A percentile compares a stretch with the other conserved stretches of the same genome.
Conservation (phyloP, 371 early-diverging fungal genomes). For the Mucor racemosus region DNA sequence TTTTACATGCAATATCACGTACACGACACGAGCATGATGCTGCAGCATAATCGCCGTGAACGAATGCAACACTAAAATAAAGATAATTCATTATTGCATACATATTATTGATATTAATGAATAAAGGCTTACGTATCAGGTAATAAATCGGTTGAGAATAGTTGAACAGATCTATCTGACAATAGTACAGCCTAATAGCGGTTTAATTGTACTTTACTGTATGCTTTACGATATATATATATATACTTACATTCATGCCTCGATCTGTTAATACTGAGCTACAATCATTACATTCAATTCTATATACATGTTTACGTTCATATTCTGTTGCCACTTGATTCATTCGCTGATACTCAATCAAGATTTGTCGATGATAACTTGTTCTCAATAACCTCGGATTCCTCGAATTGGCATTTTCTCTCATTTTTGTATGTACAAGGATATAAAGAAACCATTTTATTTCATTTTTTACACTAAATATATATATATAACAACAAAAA, state of each 20-base stretch:
- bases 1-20: constrained; percentile 43
- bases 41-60: constrained; percentile 48
- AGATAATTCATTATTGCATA: not conserved
- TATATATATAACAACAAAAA: not conserved
- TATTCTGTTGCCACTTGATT: constrained; percentile 31
- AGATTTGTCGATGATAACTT: constrained; percentile 24
- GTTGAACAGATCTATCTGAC: constrained; percentile 39
- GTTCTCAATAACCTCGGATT: not conserved
- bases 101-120: too few relatives aligned
- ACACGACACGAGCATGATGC: constrained; percentile 46
- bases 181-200: constrained; percentile 37
- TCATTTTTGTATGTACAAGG: not conserved
- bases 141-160: constrained; percentile 47
- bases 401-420: not conserved
- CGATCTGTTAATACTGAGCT: constrained; percentile 36
- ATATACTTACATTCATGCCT: constrained; percentile 41
- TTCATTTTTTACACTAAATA: constrained; percentile 6
- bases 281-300: constrained; percentile 45
- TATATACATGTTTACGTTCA: constrained; percentile 45
- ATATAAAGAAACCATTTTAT: not conserved
- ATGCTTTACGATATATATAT: too few relatives aligned
- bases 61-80: constrained; percentile 34
- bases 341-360: constrained; percentile 36
- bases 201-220: too few relatives aligned
- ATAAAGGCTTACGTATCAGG: constrained; percentile 37